Percentiles rank a stretch among this genome's conserved stretches.
Conservation (phyloP, 495 filamentous ascomycete species). For the Penicillium tannophilum region DNA sequence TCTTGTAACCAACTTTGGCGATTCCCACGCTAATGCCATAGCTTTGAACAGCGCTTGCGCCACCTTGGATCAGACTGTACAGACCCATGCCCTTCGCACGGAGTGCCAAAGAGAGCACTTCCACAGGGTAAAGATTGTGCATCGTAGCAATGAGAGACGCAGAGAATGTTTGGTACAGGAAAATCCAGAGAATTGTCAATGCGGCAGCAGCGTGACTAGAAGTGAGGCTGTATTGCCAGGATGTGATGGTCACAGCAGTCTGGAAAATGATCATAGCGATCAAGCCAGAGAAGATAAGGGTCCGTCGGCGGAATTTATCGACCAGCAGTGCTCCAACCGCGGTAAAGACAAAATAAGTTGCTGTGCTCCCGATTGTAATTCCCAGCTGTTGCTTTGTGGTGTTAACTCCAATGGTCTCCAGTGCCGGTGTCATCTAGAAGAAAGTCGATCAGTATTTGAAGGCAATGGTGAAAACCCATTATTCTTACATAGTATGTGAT, state of each 20-base stretch:
- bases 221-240: conserved; percentile 37
- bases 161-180: conserved; percentile 44
- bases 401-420: conserved; percentile 37
- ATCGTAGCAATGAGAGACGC: conserved; percentile 44
- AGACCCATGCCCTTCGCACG: conserved; percentile 49
- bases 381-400: conserved; percentile 35
- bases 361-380: conserved; percentile 42
- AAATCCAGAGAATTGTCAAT: conserved; percentile 44
- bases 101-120: conserved; percentile 39
- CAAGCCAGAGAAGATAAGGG: conserved; percentile 40
- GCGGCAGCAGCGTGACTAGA: conserved; percentile 27
- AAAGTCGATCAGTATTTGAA: conserved; percentile 4
- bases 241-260: conserved; percentile 42
- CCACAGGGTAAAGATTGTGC: conserved; percentile 48
- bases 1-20: conserved; percentile 44
- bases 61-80: conserved; percentile 45
- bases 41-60: conserved; percentile 36
- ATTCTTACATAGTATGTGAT: conserved; percentile 41
- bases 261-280: conserved; percentile 42
- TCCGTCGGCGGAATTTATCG: conserved; percentile 39
- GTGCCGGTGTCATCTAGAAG: conserved; percentile 38
- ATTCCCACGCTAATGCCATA: conserved; percentile 48
- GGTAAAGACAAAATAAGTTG: conserved; percentile 44
- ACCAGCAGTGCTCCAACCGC: conserved; percentile 39
- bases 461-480: background rate